Evolutionary conservation across 2,329 filamentous ascomycete species (phyloP), one percentile per base, ranked within the genome.

Genomic region (Teratosphaeria gauchensis): DNA sequence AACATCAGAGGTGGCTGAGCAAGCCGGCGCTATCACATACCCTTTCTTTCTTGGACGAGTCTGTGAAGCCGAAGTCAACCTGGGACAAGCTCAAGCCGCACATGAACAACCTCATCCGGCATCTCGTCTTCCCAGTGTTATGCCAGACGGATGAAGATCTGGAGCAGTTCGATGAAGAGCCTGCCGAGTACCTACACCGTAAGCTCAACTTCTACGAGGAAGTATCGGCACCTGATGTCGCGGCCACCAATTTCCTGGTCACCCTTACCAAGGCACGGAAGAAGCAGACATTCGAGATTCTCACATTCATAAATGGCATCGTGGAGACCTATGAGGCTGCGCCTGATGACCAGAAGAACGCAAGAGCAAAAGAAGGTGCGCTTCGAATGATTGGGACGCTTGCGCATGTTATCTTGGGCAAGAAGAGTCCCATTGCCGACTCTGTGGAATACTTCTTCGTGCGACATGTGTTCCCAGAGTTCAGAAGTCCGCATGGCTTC

Each of bases 361-460:
- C 95, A 60, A 82, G 95, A 56, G 90, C 94, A 72, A 99, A 99
- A 80, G 94, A 99, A 74, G 94, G 94, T 69, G 94, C 94, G 54
- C 76, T 99, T 70, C 84, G 94, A 62, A 97, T 99, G 90, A 97
- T 99, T 70, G 94, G 92, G 30, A 96, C 92, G 0, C 79, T 99
- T 53, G 90, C 94, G 0, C 89, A 90, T 33, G 92, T 99, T 56
- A 95, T 99, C 54, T 81, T 99, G 38, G 90, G 91, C 66, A 99
- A 97, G 82, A 97, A 97, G 82, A 96, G 92, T 70, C 94, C 94
- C 1, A 96, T 99, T 65, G 94, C 92, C 38, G 89, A 96, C 70
- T 91, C 97, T 74, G 92, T 97, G 59, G 94, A 99, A 75, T 96
- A 96, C 75, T 99, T 99, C 80, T 88, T 99, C 65, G 92, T 97